Evolutionary conservation across 2,329 filamentous ascomycete genomes (phyloP).

Genomic region (Botrytis deweyae): DNA sequence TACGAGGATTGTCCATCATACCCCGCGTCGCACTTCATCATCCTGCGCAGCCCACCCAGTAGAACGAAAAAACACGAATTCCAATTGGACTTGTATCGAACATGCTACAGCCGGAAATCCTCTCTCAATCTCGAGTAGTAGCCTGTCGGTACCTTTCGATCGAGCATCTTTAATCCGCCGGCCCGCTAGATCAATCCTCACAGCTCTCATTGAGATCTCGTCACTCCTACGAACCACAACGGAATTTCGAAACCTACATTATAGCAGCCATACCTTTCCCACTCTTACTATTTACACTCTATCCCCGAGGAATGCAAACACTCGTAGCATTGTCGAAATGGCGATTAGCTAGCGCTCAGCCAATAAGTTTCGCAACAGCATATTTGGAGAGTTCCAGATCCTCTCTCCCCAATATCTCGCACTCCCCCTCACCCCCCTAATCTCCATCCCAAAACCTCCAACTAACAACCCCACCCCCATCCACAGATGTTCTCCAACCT

Average conservation of each 20-base stretch:
- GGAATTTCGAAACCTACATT: neutral
- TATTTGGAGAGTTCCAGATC: neutral
- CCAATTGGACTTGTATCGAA: neutral
- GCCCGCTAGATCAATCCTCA: neutral
- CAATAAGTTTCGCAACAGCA: neutral
- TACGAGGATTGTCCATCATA: neutral
- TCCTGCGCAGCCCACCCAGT: neutral
- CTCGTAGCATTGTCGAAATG: neutral
- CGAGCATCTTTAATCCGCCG: neutral
- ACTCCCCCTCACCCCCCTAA: neutral
- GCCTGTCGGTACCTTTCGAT: neutral
- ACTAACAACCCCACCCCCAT: neutral
- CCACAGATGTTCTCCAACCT: conserved; percentile 62
- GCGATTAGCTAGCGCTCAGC: neutral
- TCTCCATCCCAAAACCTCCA: neutral
- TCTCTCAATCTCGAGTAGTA: neutral
- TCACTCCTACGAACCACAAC: neutral
- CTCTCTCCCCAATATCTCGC: neutral
- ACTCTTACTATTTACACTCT: too few species aligned
- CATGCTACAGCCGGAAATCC: neutral
- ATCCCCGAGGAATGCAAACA: too few species aligned
- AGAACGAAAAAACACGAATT: neutral
- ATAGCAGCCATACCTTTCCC: too few species aligned
- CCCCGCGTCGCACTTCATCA: neutral
- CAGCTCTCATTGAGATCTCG: neutral